Percentiles rank a stretch among this genome's conserved stretches.
These are phyloP conservation scores for Nothopassalora personata DNA, from an alignment of 2,329 filamentous ascomycete species.

Conservation along the genomic window DNA sequence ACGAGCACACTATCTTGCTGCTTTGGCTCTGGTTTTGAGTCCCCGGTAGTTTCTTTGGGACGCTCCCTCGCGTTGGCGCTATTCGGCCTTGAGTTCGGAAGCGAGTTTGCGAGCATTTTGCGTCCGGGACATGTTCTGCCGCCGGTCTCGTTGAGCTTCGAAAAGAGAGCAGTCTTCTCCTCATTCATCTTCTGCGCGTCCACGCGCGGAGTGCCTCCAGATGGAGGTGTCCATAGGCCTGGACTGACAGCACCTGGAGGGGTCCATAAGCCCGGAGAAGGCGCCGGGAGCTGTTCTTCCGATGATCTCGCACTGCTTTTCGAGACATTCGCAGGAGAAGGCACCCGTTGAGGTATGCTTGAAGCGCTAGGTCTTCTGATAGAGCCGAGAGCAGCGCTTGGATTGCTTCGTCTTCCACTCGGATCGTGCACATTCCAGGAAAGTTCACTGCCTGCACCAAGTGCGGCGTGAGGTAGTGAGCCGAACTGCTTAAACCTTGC, in stretches of 20 bases:
- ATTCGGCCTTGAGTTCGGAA: conserved; percentile 20
- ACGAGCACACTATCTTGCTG: conserved; percentile 15
- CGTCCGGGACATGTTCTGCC: conserved; percentile 8
- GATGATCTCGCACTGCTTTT: conserved; percentile 15
- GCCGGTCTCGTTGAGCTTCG: conserved; percentile 10
- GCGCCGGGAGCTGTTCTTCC: conserved; percentile 32
- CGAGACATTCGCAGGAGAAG: conserved; percentile 25
- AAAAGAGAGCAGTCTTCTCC: conserved; percentile 11
- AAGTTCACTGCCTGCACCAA: conserved; percentile 15
- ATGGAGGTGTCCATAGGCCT: conserved; percentile 38
- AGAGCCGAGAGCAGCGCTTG: conserved; percentile 20
- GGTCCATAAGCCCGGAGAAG: conserved; percentile 17
- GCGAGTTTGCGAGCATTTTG: conserved; percentile 32
- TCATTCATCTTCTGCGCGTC: conserved; percentile 21
- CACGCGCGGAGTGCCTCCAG: conserved; percentile 19
- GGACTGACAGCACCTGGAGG: conserved; percentile 1
- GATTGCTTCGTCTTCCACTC: conserved; percentile 24
- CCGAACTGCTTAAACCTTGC: conserved; percentile 18
- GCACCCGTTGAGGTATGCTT: conserved; percentile 13
- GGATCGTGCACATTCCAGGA: conserved; percentile 17
- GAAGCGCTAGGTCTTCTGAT: conserved; percentile 18
- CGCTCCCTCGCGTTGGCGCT: neutral
- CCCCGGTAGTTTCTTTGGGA: neutral
- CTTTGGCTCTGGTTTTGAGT: neutral
- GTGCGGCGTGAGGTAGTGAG: conserved; percentile 10